phyloP scores from a whole-genome alignment of 805 yeast species.

The Spathaspora girioi region DNA sequence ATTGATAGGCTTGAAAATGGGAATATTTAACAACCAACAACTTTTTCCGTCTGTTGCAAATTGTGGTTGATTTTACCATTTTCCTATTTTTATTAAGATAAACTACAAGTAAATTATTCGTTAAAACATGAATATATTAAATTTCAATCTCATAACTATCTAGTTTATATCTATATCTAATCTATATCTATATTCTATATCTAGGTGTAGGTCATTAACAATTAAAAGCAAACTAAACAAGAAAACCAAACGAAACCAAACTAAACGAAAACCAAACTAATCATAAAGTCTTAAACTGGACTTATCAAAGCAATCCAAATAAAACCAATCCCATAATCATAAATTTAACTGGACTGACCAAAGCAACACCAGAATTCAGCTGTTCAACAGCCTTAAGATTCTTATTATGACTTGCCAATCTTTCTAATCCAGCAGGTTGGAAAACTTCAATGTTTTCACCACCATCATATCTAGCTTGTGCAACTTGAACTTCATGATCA shows the following conservation, averaged over 20 bases:
- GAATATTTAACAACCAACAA: too few species aligned
- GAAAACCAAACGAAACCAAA: too few species aligned
- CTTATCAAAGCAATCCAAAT: background rate
- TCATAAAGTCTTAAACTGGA: background rate
- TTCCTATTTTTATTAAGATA: too few species aligned
- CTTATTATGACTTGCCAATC: background rate
- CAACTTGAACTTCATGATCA: slow-evolving; percentile 52
- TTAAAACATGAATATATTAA: background rate
- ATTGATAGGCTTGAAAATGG: too few species aligned
- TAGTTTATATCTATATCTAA: background rate
- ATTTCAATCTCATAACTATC: background rate
- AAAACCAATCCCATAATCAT: background rate
- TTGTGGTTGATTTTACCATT: background rate
- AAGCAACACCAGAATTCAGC: background rate
- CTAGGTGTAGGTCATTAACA: background rate
- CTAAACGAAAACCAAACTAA: too few species aligned
- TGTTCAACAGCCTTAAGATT: background rate
- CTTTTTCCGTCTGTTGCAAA: too few species aligned
- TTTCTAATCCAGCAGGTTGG: background rate
- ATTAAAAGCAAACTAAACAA: too few species aligned
- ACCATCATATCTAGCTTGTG: slow-evolving; percentile 22
- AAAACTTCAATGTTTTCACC: slow-evolving; percentile 39
- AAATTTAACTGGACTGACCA: background rate
- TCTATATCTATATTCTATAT: background rate
- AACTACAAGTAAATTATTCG: too few species aligned